These are phyloP conservation scores for Rugosomyces carneus DNA, from an alignment of 1,284 basidiomycete genomes.

Conservation along the genomic window DNA sequence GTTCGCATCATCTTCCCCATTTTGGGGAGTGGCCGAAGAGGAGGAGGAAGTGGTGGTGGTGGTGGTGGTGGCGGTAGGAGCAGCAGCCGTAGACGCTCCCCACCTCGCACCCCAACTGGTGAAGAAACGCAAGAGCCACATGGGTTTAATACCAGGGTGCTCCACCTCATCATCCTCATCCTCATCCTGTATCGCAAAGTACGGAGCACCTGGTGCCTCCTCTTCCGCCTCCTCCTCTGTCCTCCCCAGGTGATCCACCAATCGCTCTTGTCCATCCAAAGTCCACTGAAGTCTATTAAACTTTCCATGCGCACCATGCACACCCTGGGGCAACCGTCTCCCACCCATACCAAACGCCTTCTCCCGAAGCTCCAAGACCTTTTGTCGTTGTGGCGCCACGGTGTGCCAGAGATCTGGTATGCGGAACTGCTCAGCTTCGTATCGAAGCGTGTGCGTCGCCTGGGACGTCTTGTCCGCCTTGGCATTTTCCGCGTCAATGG, in stretches of 20 bases:
- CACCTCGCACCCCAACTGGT: slow-evolving; percentile 61
- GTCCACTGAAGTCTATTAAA: slow-evolving; percentile 66
- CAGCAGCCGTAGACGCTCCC: slow-evolving; percentile 26
- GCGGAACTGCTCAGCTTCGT: slow-evolving; percentile 65
- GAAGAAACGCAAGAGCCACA: slow-evolving; percentile 70
- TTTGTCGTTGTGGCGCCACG: slow-evolving; percentile 52
- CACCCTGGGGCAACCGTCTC: slow-evolving; percentile 36
- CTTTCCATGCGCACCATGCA: slow-evolving; percentile 47
- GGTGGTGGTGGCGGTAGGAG: slow-evolving; percentile 10
- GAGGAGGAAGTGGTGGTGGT: too few species aligned
- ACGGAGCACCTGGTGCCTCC: slow-evolving; percentile 40
- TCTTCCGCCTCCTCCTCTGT: slow-evolving; percentile 74
- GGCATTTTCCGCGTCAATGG: slow-evolving; percentile 43
- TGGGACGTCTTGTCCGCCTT: slow-evolving; percentile 50
- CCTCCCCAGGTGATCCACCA: slow-evolving; percentile 61
- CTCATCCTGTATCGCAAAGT: slow-evolving; percentile 20
- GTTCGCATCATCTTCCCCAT: slow-evolving; percentile 8
- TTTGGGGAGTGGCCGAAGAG: slow-evolving; percentile 7
- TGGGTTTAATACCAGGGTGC: slow-evolving; percentile 56
- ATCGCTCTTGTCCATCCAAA: slow-evolving; percentile 50
- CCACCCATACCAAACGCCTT: slow-evolving; percentile 50
- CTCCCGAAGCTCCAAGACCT: slow-evolving; percentile 56
- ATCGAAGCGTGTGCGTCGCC: slow-evolving; percentile 60
- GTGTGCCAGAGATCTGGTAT: slow-evolving; percentile 60
- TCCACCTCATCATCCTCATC: slow-evolving; percentile 52